Evolutionary conservation across 768 basidiomycete species (phyloP).

Genomic region (Pisolithus tinctorius): DNA sequence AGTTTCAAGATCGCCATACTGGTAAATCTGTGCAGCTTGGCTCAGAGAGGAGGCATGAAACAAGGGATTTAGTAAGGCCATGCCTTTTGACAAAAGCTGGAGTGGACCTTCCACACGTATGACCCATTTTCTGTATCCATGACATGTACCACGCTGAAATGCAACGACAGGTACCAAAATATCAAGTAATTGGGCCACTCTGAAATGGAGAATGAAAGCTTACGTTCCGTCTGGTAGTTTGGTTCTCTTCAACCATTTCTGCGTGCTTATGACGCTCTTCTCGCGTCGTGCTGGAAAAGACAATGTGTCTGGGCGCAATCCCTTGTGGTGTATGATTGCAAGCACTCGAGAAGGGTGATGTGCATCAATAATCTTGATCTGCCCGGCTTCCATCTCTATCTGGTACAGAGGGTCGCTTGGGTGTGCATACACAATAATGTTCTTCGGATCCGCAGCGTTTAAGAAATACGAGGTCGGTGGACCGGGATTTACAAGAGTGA

Average conservation of each 20-base stretch:
- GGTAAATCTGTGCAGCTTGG: conserved; percentile 12
- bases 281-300: conserved; percentile 17
- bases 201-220: conserved; percentile 3
- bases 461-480: conserved; percentile 25
- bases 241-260: conserved; percentile 22
- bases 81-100: conserved; percentile 19
- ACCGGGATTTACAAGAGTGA: conserved; percentile 18
- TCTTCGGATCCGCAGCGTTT: conserved; percentile 12
- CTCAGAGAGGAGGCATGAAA: neutral
- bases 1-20: conserved; percentile 17
- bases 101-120: conserved; percentile 22
- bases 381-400: conserved; percentile 14
- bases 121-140: conserved; percentile 17
- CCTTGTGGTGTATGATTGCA: conserved; percentile 22
- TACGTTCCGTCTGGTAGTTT: conserved; percentile 19
- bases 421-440: conserved; percentile 13
- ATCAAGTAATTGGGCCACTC: too few species aligned
- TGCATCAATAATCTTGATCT: conserved; percentile 12
- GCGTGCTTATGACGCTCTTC: conserved; percentile 8
- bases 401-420: conserved; percentile 20
- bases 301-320: conserved; percentile 20
- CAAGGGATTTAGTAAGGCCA: neutral
- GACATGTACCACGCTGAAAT: conserved; percentile 12
- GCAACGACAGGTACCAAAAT: neutral
- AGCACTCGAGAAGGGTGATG: conserved; percentile 8